phyloP scores from a whole-genome alignment of 1,284 basidiomycete genomes.

The Anthracocystis walkeri region DNA sequence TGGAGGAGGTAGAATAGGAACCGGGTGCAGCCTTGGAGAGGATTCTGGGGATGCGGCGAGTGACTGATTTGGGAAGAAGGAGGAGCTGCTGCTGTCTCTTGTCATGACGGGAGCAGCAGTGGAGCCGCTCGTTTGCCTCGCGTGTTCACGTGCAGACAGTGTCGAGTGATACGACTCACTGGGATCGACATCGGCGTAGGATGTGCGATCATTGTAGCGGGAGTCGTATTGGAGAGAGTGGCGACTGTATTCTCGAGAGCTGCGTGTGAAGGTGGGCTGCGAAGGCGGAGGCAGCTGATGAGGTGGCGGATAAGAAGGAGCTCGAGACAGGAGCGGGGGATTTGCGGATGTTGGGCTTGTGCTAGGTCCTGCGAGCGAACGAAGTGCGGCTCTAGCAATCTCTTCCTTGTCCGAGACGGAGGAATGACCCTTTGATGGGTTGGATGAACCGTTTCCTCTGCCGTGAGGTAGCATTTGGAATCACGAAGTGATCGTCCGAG shows the following conservation, averaged over 20 bases:
- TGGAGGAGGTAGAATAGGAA: slow-evolving; percentile 1
- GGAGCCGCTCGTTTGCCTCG: neutral
- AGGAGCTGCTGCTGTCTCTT: slow-evolving; percentile 13
- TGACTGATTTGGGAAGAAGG: slow-evolving; percentile 30
- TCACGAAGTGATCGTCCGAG: slow-evolving; percentile 10
- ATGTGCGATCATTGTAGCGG: slow-evolving; percentile 1
- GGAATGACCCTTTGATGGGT: slow-evolving; percentile 5
- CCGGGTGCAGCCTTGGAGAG: slow-evolving; percentile 19
- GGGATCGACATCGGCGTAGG: neutral
- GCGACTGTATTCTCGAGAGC: neutral
- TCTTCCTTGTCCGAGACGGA: slow-evolving; percentile 43
- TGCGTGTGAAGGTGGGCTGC: neutral
- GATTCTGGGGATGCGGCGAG: slow-evolving; percentile 36
- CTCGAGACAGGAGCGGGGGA: slow-evolving; percentile 10
- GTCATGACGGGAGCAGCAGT: slow-evolving; percentile 1
- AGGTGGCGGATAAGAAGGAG: neutral
- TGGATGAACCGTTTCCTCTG: slow-evolving; percentile 11
- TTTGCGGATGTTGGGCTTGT: slow-evolving; percentile 7
- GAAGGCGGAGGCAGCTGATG: slow-evolving; percentile 9
- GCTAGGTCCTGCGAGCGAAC: slow-evolving; percentile 29
- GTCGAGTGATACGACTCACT: neutral
- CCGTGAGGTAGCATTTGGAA: slow-evolving; percentile 20
- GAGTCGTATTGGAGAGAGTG: neutral
- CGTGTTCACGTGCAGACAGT: neutral
- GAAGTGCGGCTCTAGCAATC: slow-evolving; percentile 44